Evolutionary conservation across 148 eudicot species (phyloP).

Genomic region (Euryodendron excelsum): DNA sequence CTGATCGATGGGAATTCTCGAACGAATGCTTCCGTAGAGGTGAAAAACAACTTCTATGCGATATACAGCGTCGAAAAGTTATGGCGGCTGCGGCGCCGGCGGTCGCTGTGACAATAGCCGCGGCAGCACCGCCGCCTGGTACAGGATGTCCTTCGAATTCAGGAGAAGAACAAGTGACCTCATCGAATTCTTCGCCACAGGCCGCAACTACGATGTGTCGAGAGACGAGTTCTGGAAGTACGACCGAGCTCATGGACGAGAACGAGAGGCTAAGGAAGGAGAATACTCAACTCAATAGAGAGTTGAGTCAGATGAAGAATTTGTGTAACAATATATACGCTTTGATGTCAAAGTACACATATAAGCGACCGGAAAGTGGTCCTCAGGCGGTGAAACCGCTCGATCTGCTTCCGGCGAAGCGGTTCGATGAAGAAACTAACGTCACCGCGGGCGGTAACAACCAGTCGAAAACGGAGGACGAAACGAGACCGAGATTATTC

Average conservation of each 20-base stretch:
- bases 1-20: constrained; percentile 90
- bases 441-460: constrained; percentile 13
- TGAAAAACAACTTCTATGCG: constrained; percentile 60
- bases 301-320: constrained; percentile 66
- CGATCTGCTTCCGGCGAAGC: constrained; percentile 46
- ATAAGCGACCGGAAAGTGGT: neutral
- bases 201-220: constrained; percentile 17
- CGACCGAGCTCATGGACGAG: constrained; percentile 53
- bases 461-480: constrained; percentile 23
- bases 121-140: neutral
- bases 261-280: constrained; percentile 68
- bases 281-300: constrained; percentile 58
- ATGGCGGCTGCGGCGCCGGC: constrained; percentile 19
- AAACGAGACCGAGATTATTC: constrained; percentile 41
- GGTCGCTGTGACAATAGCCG: constrained; percentile 18
- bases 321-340: constrained; percentile 63
- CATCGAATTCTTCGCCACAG: constrained; percentile 55
- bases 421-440: constrained; percentile 8
- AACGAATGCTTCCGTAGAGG: constrained; percentile 73
- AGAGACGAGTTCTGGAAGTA: constrained; percentile 23
- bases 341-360: constrained; percentile 55
- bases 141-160: constrained; percentile 51
- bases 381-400: constrained; percentile 25
- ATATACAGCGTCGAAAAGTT: constrained; percentile 76
- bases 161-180: constrained; percentile 72